phyloP scores from a whole-genome alignment of 1,284 basidiomycete species.

The Ustilago xerochloae region DNA sequence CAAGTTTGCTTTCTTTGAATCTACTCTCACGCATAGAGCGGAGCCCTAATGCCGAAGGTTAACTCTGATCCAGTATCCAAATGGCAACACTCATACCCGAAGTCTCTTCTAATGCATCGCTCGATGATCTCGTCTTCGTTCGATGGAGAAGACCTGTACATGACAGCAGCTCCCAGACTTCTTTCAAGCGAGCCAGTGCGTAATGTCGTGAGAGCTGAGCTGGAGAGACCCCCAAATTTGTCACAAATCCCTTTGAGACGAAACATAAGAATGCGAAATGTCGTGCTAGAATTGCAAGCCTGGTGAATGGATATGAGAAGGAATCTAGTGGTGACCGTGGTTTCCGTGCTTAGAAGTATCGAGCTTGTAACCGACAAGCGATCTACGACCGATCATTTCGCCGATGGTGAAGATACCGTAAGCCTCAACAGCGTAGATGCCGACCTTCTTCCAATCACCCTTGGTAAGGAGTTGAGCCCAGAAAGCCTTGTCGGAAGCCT shows the following conservation, averaged over 20 bases:
- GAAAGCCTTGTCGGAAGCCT: conserved; percentile 76
- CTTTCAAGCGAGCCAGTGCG: no score
- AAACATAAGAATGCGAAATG: not conserved
- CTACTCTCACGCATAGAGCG: conserved; percentile 16
- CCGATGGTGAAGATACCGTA: conserved; percentile 80
- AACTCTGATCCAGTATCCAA: no score
- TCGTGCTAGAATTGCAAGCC: not conserved
- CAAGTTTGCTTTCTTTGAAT: conserved; percentile 22
- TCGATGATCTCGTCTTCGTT: no score
- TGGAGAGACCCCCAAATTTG: no score
- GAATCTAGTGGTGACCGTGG: conserved; percentile 50
- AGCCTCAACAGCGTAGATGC: conserved; percentile 87
- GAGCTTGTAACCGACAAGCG: conserved; percentile 61
- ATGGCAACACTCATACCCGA: no score
- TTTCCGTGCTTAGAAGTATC: conserved; percentile 47
- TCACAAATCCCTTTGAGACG: not conserved
- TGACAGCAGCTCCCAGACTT: no score
- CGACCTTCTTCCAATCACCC: conserved; percentile 80
- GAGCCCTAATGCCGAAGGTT: not conserved
- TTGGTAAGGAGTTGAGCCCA: conserved; percentile 78
- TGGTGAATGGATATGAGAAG: not conserved
- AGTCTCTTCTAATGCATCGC: no score
- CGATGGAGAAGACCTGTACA: no score
- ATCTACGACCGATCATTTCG: conserved; percentile 63
- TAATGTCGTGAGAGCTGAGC: no score